These are phyloP conservation scores for Spinellus fusiger DNA, from an alignment of 192 early-diverging fungal species.

Conservation along the genomic window DNA sequence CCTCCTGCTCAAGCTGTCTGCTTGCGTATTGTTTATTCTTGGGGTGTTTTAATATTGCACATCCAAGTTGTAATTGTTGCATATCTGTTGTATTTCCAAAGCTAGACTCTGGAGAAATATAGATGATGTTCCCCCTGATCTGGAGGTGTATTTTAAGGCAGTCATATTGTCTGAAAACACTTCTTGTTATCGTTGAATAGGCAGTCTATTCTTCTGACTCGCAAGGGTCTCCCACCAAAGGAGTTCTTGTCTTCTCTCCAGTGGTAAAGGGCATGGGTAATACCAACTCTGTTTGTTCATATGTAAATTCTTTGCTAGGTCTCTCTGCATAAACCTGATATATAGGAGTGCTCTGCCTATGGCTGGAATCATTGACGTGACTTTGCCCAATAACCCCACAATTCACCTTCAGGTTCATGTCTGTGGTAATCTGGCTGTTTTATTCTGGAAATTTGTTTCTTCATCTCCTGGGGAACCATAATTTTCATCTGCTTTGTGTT, in stretches of 20 bases:
- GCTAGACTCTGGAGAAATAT: slow-evolving; percentile 8
- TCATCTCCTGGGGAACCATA: neutral
- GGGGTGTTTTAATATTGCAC: slow-evolving; percentile 2
- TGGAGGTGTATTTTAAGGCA: slow-evolving; percentile 15
- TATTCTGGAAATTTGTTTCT: neutral
- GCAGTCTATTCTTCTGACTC: neutral
- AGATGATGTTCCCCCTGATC: slow-evolving; percentile 13
- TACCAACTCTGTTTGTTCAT: neutral
- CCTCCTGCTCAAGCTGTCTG: neutral
- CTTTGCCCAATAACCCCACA: slow-evolving; percentile 6
- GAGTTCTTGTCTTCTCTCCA: neutral
- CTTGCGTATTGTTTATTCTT: slow-evolving; percentile 4
- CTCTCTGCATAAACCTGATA: slow-evolving; percentile 1
- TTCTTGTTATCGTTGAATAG: neutral
- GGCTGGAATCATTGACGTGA: slow-evolving; percentile 12
- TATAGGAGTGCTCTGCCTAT: slow-evolving; percentile 11
- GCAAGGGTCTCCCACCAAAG: slow-evolving; percentile 2
- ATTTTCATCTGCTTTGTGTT: neutral
- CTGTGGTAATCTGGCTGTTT: neutral
- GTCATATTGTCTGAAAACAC: slow-evolving; percentile 16
- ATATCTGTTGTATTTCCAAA: slow-evolving; percentile 14
- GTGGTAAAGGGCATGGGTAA: neutral
- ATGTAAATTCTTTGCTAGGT: neutral
- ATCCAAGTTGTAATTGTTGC: neutral
- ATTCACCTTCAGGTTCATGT: slow-evolving; percentile 7